A percentile compares a stretch with the other conserved stretches of the same genome.
Evolutionary conservation across 495 filamentous ascomycete species (phyloP).

Genomic region (Friedmanniomyces endolithicus): DNA sequence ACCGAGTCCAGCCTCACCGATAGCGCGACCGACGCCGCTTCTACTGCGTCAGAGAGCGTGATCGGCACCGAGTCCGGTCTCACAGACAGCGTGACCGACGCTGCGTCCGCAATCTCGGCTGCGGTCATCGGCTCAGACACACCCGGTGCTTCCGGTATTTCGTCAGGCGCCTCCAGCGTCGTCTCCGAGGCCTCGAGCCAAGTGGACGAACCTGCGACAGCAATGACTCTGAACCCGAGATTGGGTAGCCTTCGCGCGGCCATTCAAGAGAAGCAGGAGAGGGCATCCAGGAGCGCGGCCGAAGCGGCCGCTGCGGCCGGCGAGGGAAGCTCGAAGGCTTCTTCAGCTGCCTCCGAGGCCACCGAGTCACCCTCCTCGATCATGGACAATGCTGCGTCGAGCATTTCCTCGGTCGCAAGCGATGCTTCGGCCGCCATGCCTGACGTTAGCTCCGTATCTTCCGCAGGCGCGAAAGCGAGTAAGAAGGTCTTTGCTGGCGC

Average conservation of each 20-base stretch:
- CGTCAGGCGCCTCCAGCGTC: no score
- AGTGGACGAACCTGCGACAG: not conserved
- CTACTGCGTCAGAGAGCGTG: conserved; percentile 4
- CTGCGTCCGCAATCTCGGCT: conserved; percentile 17
- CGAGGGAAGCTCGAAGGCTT: not conserved
- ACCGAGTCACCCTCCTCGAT: not conserved
- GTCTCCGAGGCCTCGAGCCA: not conserved
- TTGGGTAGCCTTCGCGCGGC: conserved; percentile 15
- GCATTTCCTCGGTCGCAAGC: conserved; percentile 4
- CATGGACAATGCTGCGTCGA: conserved; percentile 9
- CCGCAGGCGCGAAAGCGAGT: conserved; percentile 21
- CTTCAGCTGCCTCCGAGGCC: not conserved
- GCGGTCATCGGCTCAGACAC: conserved; percentile 16
- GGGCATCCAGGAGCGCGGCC: conserved; percentile 20
- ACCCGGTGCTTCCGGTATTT: conserved; percentile 13
- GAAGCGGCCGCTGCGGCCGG: conserved; percentile 24
- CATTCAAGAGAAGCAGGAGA: conserved; percentile 10
- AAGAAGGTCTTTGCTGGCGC: conserved; percentile 42
- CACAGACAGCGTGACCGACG: not conserved
- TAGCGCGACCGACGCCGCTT: not conserved
- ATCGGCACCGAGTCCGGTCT: not conserved
- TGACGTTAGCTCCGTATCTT: not conserved
- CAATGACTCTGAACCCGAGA: conserved; percentile 5
- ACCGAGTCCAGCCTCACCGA: not conserved
- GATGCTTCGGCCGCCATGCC: conserved; percentile 15